phyloP scores from a whole-genome alignment of 2,329 filamentous ascomycete species.

The Fusarium domesticum region DNA sequence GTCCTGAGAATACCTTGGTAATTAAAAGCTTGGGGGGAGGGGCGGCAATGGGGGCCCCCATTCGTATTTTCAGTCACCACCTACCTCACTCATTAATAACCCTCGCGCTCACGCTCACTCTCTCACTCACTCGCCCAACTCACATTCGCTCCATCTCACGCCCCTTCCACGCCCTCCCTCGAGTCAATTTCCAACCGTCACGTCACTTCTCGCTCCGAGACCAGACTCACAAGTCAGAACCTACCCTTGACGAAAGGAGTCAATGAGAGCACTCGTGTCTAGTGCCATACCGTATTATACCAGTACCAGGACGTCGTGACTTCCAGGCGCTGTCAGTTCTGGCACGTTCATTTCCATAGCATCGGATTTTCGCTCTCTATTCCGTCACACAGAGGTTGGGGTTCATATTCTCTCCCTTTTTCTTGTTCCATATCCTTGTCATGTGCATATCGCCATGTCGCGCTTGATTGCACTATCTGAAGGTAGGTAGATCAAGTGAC shows the following conservation, averaged over 20 bases:
- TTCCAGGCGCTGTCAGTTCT: not conserved
- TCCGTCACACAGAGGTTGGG: not conserved
- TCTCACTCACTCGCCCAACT: not conserved
- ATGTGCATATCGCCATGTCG: too few species aligned
- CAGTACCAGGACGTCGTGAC: not conserved
- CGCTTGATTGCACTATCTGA: too few species aligned
- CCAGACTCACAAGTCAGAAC: not conserved
- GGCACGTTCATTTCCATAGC: not conserved
- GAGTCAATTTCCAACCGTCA: slow-evolving; percentile 13
- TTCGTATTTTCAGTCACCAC: slow-evolving; percentile 30
- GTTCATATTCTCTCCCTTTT: not conserved
- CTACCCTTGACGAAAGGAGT: too few species aligned
- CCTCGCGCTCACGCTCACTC: too few species aligned
- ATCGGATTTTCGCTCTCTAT: not conserved
- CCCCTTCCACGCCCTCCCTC: slow-evolving; percentile 25
- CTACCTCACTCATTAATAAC: slow-evolving; percentile 21
- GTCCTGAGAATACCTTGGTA: slow-evolving; percentile 5
- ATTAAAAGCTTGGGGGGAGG: slow-evolving; percentile 9
- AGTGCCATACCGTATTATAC: too few species aligned
- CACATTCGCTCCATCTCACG: not conserved
- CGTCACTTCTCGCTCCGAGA: not conserved
- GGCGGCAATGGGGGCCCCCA: slow-evolving; percentile 19
- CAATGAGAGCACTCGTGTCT: not conserved
- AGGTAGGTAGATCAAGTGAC: too few species aligned
- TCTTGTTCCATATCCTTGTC: not conserved